These are phyloP conservation scores for Rhodotorula sphaerocarpa DNA, from an alignment of 768 basidiomycete genomes.

Conservation along the genomic window DNA sequence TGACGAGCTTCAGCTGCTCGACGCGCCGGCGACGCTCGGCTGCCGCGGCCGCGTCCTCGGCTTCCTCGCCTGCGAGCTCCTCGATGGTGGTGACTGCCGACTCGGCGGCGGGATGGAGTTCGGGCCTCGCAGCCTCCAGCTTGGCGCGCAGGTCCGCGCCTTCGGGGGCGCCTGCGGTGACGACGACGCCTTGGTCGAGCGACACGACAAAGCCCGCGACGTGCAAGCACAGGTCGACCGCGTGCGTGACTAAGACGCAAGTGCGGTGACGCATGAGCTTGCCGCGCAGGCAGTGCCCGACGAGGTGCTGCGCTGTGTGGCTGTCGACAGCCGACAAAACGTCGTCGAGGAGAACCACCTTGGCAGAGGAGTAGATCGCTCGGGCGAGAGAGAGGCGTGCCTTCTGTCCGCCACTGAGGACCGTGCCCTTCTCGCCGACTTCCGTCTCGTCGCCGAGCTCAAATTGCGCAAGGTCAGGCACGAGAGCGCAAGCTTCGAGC, in stretches of 20 bases:
- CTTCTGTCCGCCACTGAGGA: conserved; percentile 33
- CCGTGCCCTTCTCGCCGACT: conserved; percentile 38
- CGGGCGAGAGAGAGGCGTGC: conserved; percentile 58
- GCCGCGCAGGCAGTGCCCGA: conserved; percentile 68
- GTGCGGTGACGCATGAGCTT: conserved; percentile 71
- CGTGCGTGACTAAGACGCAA: conserved; percentile 83
- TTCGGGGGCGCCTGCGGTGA: conserved; percentile 15
- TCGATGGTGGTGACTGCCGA: conserved; percentile 4
- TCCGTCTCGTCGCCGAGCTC: conserved; percentile 66
- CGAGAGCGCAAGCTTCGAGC: conserved; percentile 65
- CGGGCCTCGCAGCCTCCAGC: too few species aligned
- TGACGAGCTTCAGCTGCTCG: conserved; percentile 30
- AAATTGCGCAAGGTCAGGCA: conserved; percentile 62
- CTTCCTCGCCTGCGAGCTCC: conserved; percentile 7
- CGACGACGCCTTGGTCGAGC: conserved; percentile 26
- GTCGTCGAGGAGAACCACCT: conserved; percentile 32
- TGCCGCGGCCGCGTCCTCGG: background rate
- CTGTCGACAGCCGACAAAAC: conserved; percentile 45
- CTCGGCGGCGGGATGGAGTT: background rate
- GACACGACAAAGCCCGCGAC: conserved; percentile 61
- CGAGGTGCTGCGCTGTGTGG: conserved; percentile 78
- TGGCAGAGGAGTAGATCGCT: conserved; percentile 81
- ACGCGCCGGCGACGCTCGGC: conserved; percentile 11
- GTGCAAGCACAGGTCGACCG: conserved; percentile 76
- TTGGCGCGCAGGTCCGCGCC: background rate